Evolutionary conservation across 331 rosid species (phyloP).

Genomic region (Malus hybrid): DNA sequence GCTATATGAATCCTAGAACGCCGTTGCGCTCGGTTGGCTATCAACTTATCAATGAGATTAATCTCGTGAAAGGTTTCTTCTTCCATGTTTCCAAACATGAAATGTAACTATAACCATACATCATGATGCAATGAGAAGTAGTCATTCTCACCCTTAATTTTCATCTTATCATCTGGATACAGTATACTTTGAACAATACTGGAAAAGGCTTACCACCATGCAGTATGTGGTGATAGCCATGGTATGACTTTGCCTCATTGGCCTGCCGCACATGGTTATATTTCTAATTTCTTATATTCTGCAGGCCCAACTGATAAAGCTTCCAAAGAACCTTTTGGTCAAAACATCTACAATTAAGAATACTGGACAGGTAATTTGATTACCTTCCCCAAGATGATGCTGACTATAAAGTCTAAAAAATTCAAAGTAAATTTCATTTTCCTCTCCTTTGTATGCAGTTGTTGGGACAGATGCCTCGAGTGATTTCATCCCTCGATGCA

Average conservation of each 20-base stretch:
- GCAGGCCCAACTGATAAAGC: conserved; percentile 67
- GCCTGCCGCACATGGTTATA: not conserved
- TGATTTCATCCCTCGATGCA: conserved; percentile 75
- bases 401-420: not conserved
- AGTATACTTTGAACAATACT: not conserved
- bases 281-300: conserved; percentile 7
- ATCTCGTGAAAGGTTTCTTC: too few relatives aligned
- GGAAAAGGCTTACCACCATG: not conserved
- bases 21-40: too few relatives aligned
- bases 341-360: conserved; percentile 59
- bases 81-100: not conserved
- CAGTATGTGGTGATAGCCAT: not conserved
- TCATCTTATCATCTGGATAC: not conserved
- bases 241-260: not conserved
- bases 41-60: not conserved
- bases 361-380: conserved; percentile 62
- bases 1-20: too few relatives aligned
- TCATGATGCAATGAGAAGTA: not conserved
- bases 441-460: conserved; percentile 40
- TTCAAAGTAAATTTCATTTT: not conserved
- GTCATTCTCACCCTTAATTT: not conserved
- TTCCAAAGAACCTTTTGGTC: conserved; percentile 71
- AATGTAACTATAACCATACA: not conserved
- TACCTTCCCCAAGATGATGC: not conserved
- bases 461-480: conserved; percentile 72